Evolutionary conservation across 345 rosid species (phyloP).

Genomic region (Eutrema heterophyllum): DNA sequence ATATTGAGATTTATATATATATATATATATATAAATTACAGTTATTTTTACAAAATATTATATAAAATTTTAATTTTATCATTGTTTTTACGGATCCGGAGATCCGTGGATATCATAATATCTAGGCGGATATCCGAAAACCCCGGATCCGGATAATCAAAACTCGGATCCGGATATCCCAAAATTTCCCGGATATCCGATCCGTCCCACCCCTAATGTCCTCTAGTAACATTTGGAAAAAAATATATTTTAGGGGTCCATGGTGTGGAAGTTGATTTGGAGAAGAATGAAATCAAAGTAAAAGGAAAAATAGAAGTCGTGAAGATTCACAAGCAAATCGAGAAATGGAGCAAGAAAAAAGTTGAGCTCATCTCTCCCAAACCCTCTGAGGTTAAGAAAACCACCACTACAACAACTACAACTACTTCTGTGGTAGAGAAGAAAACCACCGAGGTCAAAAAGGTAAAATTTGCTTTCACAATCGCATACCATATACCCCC

Average conservation of each 20-base stretch:
- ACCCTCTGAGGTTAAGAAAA: constrained; percentile 31
- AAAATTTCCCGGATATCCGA: too few relatives aligned
- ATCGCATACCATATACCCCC: not conserved
- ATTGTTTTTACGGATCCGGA: too few relatives aligned
- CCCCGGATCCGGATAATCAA: too few relatives aligned
- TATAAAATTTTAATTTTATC: too few relatives aligned
- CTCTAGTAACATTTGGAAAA: not conserved
- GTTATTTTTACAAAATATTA: too few relatives aligned
- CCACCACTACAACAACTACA: constrained; percentile 15
- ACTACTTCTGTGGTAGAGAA: constrained; percentile 29
- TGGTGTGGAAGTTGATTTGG: constrained; percentile 47
- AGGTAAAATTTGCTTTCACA: constrained; percentile 26
- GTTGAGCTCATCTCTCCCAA: constrained; percentile 67
- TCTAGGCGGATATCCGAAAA: too few relatives aligned
- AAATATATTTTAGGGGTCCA: constrained; percentile 49
- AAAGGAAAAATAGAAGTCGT: constrained; percentile 56
- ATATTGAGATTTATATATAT: too few relatives aligned
- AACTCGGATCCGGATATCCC: too few relatives aligned
- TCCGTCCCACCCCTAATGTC: too few relatives aligned
- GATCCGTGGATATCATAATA: too few relatives aligned
- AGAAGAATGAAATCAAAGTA: constrained; percentile 70
- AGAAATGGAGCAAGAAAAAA: constrained; percentile 59
- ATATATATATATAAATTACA: too few relatives aligned
- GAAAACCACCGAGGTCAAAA: constrained; percentile 42
- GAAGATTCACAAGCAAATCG: constrained; percentile 52